phyloP scores from a whole-genome alignment of 2,329 filamentous ascomycete species.

The Paecilomyces dactylethromorphus region DNA sequence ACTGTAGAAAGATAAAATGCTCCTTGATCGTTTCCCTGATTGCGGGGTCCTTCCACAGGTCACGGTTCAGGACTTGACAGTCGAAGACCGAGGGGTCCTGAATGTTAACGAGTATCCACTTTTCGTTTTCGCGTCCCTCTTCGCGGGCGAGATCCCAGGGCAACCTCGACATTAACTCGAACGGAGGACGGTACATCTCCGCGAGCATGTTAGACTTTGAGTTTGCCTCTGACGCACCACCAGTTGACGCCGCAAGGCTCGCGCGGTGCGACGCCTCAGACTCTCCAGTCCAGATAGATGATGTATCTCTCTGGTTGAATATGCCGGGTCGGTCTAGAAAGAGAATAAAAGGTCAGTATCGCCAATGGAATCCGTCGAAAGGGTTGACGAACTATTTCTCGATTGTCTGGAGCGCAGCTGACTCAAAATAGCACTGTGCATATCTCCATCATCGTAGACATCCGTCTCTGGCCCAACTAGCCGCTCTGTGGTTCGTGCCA shows the following conservation, averaged over 20 bases:
- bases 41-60: slow-evolving; percentile 85
- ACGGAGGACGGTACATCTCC: slow-evolving; percentile 87
- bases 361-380: slow-evolving; percentile 4
- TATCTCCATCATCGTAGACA: slow-evolving; percentile 47
- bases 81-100: slow-evolving; percentile 91
- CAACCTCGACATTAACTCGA: slow-evolving; percentile 74
- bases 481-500: slow-evolving; percentile 85
- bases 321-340: slow-evolving; percentile 50
- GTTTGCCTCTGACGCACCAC: slow-evolving; percentile 58
- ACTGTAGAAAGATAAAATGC: slow-evolving; percentile 95
- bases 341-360: slow-evolving; percentile 3
- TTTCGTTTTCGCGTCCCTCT: slow-evolving; percentile 77
- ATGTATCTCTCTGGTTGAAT: slow-evolving; percentile 59
- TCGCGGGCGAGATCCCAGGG: slow-evolving; percentile 81
- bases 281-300: slow-evolving; percentile 54
- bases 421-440: slow-evolving; percentile 58
- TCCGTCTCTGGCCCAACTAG: slow-evolving; percentile 67
- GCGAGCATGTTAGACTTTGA: slow-evolving; percentile 73
- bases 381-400: slow-evolving; percentile 25
- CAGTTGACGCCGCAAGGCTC: slow-evolving; percentile 55
- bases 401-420: slow-evolving; percentile 50
- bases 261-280: slow-evolving; percentile 43
- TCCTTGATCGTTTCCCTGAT: slow-evolving; percentile 77
- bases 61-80: slow-evolving; percentile 87
- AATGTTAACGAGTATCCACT: slow-evolving; percentile 93